phyloP scores from a whole-genome alignment of 202 grass and related monocot species.

The Carex arenaria region DNA sequence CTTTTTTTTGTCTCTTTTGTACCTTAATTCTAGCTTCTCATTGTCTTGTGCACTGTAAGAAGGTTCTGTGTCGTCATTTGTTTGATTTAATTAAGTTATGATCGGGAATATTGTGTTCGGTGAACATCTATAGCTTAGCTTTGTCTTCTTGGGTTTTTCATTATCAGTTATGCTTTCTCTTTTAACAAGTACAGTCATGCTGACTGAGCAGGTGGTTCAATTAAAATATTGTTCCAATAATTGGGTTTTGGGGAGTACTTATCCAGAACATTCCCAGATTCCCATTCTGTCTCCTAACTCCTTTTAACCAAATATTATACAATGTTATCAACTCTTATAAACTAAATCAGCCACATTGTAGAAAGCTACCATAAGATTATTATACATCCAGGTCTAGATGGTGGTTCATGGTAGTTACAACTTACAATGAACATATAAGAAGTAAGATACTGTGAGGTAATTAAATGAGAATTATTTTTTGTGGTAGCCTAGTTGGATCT shows the following conservation, averaged over 20 bases:
- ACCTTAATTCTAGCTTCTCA: not conserved
- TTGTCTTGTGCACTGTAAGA: conserved; percentile 21
- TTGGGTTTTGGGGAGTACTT: not conserved
- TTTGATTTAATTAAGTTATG: conserved; percentile 22
- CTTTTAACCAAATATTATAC: not conserved
- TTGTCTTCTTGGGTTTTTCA: not conserved
- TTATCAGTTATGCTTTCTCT: not conserved
- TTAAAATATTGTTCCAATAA: not conserved
- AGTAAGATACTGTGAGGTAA: not conserved
- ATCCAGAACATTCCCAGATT: not conserved
- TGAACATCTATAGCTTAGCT: not conserved
- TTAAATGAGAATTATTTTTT: too few relatives aligned
- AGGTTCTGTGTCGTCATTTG: conserved; percentile 20
- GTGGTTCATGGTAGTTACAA: not conserved
- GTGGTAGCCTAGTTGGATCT: too few relatives aligned
- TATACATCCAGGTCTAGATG: not conserved
- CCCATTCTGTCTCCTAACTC: not conserved
- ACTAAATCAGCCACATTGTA: not conserved
- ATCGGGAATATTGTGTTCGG: conserved; percentile 5
- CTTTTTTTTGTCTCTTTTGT: not conserved
- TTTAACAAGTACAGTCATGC: not conserved
- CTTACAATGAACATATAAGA: not conserved
- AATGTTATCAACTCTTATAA: not conserved
- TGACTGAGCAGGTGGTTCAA: not conserved
- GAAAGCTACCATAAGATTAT: not conserved